Evolutionary conservation across 768 basidiomycete species (phyloP).

Genomic region (Amanita polypyramis): DNA sequence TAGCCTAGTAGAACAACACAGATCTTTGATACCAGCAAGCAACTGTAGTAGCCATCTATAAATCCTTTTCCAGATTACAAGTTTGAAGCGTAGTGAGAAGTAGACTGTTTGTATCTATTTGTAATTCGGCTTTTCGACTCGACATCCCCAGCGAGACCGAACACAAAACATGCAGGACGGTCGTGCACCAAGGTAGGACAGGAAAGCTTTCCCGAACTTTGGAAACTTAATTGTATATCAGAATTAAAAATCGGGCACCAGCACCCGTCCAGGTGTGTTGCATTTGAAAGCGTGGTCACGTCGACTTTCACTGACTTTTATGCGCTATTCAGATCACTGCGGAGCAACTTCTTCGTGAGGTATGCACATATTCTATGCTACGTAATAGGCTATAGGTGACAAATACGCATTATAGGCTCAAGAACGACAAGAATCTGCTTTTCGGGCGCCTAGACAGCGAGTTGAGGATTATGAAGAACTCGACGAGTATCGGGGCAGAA

Average conservation of each 20-base stretch:
- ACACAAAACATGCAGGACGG: conserved; percentile 61
- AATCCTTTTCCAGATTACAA: neutral
- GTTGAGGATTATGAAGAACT: conserved; percentile 91
- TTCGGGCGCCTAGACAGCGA: conserved; percentile 88
- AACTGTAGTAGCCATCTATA: neutral
- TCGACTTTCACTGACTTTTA: neutral
- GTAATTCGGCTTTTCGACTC: neutral
- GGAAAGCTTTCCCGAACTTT: neutral
- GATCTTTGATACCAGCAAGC: neutral
- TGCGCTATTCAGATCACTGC: conserved; percentile 77
- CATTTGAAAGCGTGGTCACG: neutral
- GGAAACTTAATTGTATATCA: conserved; percentile 17
- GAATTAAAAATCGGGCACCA: conserved; percentile 93
- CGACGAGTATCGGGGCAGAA: conserved; percentile 84
- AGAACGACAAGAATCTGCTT: conserved; percentile 90
- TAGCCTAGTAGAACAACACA: neutral
- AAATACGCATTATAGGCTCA: conserved; percentile 54
- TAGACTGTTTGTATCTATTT: neutral
- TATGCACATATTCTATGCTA: conserved; percentile 17
- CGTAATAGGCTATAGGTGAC: neutral
- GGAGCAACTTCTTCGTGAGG: conserved; percentile 94
- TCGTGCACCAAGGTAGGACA: conserved; percentile 56
- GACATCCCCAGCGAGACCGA: neutral
- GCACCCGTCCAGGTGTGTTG: conserved; percentile 77
- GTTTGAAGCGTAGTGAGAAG: neutral